Evolutionary conservation across 2,329 filamentous ascomycete genomes (phyloP).

Genomic region (Immersiporthe knoxdaviesiana): DNA sequence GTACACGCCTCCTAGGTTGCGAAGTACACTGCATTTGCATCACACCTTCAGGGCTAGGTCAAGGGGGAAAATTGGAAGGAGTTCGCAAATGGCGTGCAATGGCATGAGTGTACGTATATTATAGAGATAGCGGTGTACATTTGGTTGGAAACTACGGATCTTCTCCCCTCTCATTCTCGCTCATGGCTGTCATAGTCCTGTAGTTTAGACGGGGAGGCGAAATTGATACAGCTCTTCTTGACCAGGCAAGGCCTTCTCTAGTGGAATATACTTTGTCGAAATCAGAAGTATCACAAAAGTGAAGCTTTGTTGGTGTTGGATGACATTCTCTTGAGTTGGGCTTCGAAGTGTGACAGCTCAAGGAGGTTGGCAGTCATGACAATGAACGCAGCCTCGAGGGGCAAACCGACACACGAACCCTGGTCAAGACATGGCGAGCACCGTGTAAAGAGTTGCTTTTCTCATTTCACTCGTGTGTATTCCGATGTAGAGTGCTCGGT

Average conservation of each 20-base stretch:
- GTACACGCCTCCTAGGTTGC: constrained; percentile 23
- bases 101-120: constrained; percentile 33
- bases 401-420: not conserved
- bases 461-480: constrained; percentile 29
- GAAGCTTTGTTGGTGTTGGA: not conserved
- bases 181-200: constrained; percentile 34
- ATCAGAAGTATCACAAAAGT: not conserved
- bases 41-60: constrained; percentile 25
- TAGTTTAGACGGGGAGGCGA: constrained; percentile 35
- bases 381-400: not conserved
- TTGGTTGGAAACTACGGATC: constrained; percentile 32
- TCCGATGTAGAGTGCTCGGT: constrained; percentile 27
- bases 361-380: not conserved
- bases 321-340: too few relatives aligned
- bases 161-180: constrained; percentile 34
- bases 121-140: constrained; percentile 32
- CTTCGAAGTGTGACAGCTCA: too few relatives aligned
- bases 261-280: not conserved
- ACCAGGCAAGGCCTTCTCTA: not conserved
- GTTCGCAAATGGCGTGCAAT: constrained; percentile 33
- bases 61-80: constrained; percentile 22
- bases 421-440: not conserved
- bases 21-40: constrained; percentile 30
- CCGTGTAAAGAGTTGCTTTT: not conserved
- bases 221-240: constrained; percentile 28